A percentile compares a stretch with the other conserved stretches of the same genome.
Evolutionary conservation across 345 rosid species (phyloP).

Genomic region (Adansonia digitata): DNA sequence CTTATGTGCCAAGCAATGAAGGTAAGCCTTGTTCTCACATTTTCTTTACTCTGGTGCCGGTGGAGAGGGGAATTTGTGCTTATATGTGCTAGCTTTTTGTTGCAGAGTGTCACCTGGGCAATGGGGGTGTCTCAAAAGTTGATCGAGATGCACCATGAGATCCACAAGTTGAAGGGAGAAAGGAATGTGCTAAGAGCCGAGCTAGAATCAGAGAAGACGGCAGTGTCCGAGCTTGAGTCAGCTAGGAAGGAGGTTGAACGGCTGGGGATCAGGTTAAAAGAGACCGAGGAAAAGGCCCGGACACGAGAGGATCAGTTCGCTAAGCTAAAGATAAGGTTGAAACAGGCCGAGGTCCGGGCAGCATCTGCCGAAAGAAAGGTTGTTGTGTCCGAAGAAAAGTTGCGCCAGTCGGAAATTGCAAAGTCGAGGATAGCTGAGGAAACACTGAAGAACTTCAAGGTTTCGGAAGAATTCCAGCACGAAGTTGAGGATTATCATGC

Average conservation of each 20-base stretch:
- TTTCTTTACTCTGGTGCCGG: neutral
- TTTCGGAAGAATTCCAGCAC: neutral
- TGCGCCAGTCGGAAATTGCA: neutral
- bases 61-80: neutral
- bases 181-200: neutral
- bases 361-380: neutral
- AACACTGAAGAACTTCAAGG: neutral
- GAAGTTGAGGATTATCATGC: neutral
- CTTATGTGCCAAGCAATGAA: slow-evolving; percentile 3
- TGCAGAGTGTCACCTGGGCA: neutral
- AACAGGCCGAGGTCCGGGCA: neutral
- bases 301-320: neutral
- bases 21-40: neutral
- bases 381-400: neutral
- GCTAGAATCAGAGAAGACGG: neutral
- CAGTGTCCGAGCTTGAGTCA: neutral
- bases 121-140: neutral
- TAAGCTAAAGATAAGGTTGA: neutral
- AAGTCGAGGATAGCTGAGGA: neutral
- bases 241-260: neutral
- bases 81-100: neutral
- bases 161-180: neutral
- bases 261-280: neutral
- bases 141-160: neutral
- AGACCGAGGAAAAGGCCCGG: neutral